Percentiles rank a stretch among this genome's conserved stretches.
Conservation (phyloP, 2,329 filamentous ascomycete species). For the Aspergillus sp. region DNA sequence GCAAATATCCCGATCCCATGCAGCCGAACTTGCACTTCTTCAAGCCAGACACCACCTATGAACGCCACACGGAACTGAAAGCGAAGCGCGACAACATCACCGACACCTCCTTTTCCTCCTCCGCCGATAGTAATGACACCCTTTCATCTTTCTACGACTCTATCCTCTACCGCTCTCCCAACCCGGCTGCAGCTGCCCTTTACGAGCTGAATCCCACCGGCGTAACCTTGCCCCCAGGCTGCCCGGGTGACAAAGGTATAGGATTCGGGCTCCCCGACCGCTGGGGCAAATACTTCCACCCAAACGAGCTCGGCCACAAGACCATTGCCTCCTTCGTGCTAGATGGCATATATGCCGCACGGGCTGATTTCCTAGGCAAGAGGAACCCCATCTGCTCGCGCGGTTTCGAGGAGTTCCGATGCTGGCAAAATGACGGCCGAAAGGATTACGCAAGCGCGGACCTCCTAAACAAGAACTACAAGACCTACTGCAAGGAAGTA, state of each 20-base stretch:
- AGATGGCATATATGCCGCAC: slow-evolving; percentile 1
- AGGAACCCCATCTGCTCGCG: slow-evolving; percentile 2
- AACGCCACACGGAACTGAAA: neutral
- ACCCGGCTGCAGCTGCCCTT: neutral
- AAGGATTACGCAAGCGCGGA: slow-evolving; percentile 5
- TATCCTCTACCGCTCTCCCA: neutral
- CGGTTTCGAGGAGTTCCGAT: slow-evolving; percentile 2
- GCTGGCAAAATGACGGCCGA: neutral
- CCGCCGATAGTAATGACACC: neutral
- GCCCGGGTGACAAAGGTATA: neutral
- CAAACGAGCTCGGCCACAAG: slow-evolving; percentile 28
- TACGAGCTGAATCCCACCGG: neutral
- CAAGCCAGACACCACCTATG: slow-evolving; percentile 24
- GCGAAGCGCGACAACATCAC: neutral
- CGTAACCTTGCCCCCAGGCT: neutral
- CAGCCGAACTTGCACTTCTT: slow-evolving; percentile 39
- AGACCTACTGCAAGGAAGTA: slow-evolving; percentile 7
- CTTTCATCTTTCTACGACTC: neutral
- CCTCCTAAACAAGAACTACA: neutral
- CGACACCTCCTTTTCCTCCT: neutral
- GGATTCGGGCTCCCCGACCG: slow-evolving; percentile 32
- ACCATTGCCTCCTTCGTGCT: slow-evolving; percentile 20
- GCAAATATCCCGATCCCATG: slow-evolving; percentile 28
- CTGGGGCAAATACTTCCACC: slow-evolving; percentile 37
- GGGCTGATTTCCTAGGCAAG: neutral